These are phyloP conservation scores for Camellia oleifera DNA, from an alignment of 179 eudicot genomes.

Conservation along the genomic window DNA sequence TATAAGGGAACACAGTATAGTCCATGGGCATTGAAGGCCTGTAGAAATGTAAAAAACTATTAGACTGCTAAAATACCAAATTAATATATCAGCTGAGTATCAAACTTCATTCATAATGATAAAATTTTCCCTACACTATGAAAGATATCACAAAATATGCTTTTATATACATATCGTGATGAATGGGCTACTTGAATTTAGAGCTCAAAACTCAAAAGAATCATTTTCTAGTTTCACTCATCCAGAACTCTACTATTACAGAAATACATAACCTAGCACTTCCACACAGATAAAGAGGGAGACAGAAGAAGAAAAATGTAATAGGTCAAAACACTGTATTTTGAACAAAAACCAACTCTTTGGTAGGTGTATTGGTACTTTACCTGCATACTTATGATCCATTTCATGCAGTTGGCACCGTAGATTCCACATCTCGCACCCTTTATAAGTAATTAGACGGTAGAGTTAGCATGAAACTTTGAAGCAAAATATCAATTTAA, in stretches of 20 bases:
- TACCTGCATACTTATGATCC: conserved; percentile 98
- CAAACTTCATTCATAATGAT: neutral
- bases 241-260: neutral
- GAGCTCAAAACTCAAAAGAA: neutral
- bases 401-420: conserved; percentile 72
- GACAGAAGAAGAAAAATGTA: neutral
- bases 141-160: neutral
- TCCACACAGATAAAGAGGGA: neutral
- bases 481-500: neutral
- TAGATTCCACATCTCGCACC: conserved; percentile 84
- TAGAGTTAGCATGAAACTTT: conserved; percentile 9
- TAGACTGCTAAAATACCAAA: conserved; percentile 4
- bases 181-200: neutral
- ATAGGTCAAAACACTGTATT: conserved; percentile 2
- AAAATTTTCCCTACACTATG: neutral
- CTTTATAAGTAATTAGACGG: conserved; percentile 29
- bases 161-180: neutral
- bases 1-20: conserved; percentile 86
- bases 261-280: neutral
- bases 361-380: neutral
- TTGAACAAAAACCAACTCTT: neutral
- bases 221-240: neutral
- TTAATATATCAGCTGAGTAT: conserved; percentile 4
- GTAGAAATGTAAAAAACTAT: conserved; percentile 17
- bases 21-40: conserved; percentile 98